Evolutionary conservation across 2,329 filamentous ascomycete species (phyloP).

Genomic region (Claviceps citrina): DNA sequence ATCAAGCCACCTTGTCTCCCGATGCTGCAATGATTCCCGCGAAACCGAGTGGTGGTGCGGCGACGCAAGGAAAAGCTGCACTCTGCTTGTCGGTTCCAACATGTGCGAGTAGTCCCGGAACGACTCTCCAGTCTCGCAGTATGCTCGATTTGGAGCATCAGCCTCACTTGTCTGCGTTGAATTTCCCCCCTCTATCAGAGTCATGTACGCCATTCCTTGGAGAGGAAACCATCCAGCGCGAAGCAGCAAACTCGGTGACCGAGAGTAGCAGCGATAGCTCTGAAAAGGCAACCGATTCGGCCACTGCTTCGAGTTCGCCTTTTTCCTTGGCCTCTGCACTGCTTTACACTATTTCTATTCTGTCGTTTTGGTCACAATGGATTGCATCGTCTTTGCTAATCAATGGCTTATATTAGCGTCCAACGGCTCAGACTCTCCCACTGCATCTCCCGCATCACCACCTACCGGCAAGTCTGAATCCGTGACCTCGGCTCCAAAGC

Average conservation of each 20-base stretch:
- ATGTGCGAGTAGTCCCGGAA: conserved; percentile 7
- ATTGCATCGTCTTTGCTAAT: conserved; percentile 4
- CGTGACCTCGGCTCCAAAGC: conserved; percentile 15
- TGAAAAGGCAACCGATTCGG: not conserved
- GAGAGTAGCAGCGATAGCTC: not conserved
- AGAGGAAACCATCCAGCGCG: conserved; percentile 8
- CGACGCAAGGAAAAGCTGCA: conserved; percentile 7
- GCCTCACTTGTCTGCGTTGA: conserved; percentile 28
- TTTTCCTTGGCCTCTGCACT: conserved; percentile 20
- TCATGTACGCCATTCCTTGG: conserved; percentile 21
- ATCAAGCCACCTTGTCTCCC: not conserved
- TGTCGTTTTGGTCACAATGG: conserved; percentile 1
- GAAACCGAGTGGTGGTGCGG: conserved; percentile 21
- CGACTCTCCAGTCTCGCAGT: conserved; percentile 28
- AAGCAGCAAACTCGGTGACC: not conserved
- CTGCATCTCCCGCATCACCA: conserved; percentile 27
- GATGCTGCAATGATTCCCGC: conserved; percentile 9
- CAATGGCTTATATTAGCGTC: conserved; percentile 24
- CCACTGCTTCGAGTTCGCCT: not conserved
- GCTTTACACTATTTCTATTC: not conserved
- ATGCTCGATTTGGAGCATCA: conserved; percentile 38
- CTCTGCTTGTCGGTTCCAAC: conserved; percentile 4
- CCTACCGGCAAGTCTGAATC: conserved; percentile 23
- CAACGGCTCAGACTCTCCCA: conserved; percentile 28
- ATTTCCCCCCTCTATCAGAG: conserved; percentile 32